Conservation (phyloP, 768 basidiomycete genomes). For the Rhodotorula sphaerocarpa region DNA sequence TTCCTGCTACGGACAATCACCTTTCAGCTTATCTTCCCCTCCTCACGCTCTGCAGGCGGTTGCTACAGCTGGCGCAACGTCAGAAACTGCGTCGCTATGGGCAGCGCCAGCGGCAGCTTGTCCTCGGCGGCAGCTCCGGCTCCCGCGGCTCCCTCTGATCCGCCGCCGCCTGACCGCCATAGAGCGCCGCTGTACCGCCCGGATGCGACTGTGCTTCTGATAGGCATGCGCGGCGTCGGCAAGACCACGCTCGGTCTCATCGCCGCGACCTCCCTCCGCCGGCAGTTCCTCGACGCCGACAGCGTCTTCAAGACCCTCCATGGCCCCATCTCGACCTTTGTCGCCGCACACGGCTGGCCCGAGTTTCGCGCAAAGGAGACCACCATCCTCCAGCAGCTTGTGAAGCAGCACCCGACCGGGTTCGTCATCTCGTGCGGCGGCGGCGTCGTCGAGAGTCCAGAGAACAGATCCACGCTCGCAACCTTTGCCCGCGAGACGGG, state of each 20-base stretch:
- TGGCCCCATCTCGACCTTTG: conserved; percentile 54
- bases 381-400: conserved; percentile 57
- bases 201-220: conserved; percentile 54
- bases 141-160: too few species aligned
- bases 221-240: conserved; percentile 76
- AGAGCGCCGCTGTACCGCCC: conserved; percentile 33
- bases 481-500: conserved; percentile 48
- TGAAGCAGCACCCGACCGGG: conserved; percentile 51
- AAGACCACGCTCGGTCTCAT: conserved; percentile 79
- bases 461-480: conserved; percentile 62
- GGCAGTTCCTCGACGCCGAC: conserved; percentile 77
- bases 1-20: too few species aligned
- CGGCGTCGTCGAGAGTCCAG: conserved; percentile 82
- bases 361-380: conserved; percentile 76
- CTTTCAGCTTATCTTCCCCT: too few species aligned
- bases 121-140: too few species aligned
- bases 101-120: too few species aligned
- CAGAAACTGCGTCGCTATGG: too few species aligned
- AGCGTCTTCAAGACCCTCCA: conserved; percentile 53
- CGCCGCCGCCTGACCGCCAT: too few species aligned
- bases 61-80: too few species aligned
- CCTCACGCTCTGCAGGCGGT: too few species aligned
- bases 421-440: conserved; percentile 86
- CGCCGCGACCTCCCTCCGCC: conserved; percentile 62
- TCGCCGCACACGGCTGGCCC: conserved; percentile 60